Base-by-base conservation (phyloP, 352 stramenopile species). In the Globisporangium yorkense region DNA sequence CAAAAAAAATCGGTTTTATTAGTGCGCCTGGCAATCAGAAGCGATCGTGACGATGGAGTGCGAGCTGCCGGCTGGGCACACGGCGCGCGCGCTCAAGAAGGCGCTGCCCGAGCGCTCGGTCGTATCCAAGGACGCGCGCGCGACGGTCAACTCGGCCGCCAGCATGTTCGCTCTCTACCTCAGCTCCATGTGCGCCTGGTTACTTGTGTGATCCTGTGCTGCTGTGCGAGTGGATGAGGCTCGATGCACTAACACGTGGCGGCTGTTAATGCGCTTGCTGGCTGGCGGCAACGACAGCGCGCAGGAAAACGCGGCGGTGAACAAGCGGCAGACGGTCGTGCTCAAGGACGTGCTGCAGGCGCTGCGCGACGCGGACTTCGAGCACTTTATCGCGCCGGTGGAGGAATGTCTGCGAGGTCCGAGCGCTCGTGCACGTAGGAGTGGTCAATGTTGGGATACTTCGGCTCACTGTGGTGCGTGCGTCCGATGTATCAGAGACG, bases 161-260 rank as follows among this genome's bases (percentile, higher is more conserved):
- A 89, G 71, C 63, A 79, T 94, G 63, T 94, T 94, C 59, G 86
- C 82, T 54, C 62, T 92, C 37, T 94, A 90, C 52, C 60, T 92
- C 45, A 74, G 77, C 41, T 72, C 84, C 10, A 64, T 85, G 84
- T 94, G 59, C 54, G 80, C 0, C 21, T 13, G 18, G 2, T 7
- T 43, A 9, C 12, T 41, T 13, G 21, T 31, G 13, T 2, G 27
- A 29, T 10, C 16, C 18, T 51, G n/a, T 27, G 24, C 24, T 2
- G 24, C 24, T 27, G 24, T 27, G 24, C 24, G 24, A 27, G 24
- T 2, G 24, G 24, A 27, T 27, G 24, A 27, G 24, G 24, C 24
- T 27, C 24, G 24, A 27, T 27, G 24, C 24, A 27, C 24, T 27
- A 27, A 27, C 24, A 27, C 24, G 24, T 27, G 24, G 24, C 24